Evolutionary conservation across 352 stramenopile species (phyloP).

Genomic region (Globisporangium splendens): DNA sequence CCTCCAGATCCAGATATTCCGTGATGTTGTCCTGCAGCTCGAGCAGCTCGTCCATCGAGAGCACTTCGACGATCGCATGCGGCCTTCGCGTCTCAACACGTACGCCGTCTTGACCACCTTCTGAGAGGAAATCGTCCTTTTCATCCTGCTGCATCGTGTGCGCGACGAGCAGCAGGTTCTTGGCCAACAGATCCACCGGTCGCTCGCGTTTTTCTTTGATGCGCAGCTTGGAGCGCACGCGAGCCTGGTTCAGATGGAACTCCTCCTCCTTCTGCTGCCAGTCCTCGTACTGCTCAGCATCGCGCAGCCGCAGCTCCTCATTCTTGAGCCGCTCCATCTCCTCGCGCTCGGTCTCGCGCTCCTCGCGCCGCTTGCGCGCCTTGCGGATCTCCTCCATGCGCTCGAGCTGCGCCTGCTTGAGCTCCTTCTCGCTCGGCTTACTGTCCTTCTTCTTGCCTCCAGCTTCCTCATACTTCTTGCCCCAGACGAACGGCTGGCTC

Average conservation of each 20-base stretch:
- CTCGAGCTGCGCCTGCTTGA: constrained; percentile 69
- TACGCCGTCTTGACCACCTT: constrained; percentile 36
- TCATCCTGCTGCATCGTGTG: constrained; percentile 65
- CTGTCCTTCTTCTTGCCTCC: neutral
- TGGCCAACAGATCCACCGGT: constrained; percentile 96
- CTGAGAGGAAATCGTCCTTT: constrained; percentile 52
- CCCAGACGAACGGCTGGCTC: constrained; percentile 96
- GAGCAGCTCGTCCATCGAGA: constrained; percentile 76
- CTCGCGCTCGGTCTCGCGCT: constrained; percentile 88
- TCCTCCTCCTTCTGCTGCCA: constrained; percentile 98
- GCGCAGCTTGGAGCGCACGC: constrained; percentile 87
- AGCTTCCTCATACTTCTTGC: constrained; percentile 91
- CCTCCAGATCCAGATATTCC: constrained; percentile 90
- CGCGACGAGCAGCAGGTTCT: constrained; percentile 97
- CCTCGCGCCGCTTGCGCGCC: constrained; percentile 86
- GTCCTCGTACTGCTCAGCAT: constrained; percentile 96
- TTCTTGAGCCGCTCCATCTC: constrained; percentile 95
- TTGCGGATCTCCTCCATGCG: constrained; percentile 96
- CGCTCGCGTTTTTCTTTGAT: constrained; percentile 91
- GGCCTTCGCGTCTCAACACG: constrained; percentile 81
- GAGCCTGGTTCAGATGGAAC: constrained; percentile 94
- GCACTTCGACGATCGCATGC: constrained; percentile 66
- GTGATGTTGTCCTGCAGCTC: constrained; percentile 88
- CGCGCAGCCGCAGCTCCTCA: constrained; percentile 94
- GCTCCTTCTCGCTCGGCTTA: constrained; percentile 37